Conservation (phyloP, 1,284 basidiomycete species). For the Meira miltonrushii region DNA sequence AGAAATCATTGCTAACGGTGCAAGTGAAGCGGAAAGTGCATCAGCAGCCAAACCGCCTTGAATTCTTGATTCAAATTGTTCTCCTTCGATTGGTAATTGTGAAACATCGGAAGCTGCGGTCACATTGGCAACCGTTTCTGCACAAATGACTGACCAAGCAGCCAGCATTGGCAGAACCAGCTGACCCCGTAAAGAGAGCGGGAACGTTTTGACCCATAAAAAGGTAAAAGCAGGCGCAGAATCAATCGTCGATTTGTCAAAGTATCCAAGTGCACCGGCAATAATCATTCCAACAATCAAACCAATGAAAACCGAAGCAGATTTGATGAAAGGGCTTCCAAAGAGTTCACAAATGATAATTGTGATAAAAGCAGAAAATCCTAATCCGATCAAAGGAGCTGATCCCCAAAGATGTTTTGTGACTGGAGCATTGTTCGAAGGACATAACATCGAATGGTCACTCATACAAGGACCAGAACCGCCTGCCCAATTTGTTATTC, state of each 20-base stretch:
- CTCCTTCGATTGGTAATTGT: constrained; percentile 21
- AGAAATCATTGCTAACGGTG: constrained; percentile 20
- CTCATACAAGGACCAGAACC: constrained; percentile 19
- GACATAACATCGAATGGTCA: constrained; percentile 19
- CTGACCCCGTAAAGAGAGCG: constrained; percentile 18
- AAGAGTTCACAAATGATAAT: constrained; percentile 28
- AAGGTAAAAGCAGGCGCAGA: constrained; percentile 19
- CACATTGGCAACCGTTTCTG: constrained; percentile 25
- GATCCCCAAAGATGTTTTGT: constrained; percentile 19
- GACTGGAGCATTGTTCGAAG: constrained; percentile 13
- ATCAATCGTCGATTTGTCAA: constrained; percentile 16
- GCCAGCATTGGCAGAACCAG: constrained; percentile 21
- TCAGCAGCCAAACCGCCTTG: constrained; percentile 28
- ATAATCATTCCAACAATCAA: constrained; percentile 29
- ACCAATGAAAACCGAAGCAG: constrained; percentile 24
- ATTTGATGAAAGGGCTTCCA: constrained; percentile 28
- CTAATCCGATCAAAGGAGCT: constrained; percentile 25
- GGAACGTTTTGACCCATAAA: constrained; percentile 22
- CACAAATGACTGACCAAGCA: constrained; percentile 18
- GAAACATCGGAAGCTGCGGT: constrained; percentile 23
- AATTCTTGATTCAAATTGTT: constrained; percentile 21
- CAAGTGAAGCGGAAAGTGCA: constrained; percentile 21
- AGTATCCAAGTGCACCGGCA: constrained; percentile 26
- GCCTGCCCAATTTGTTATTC: constrained; percentile 27
- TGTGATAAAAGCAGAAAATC: constrained; percentile 22